Base-by-base conservation (phyloP, 73 alveolate species). In the Blepharisma stoltei region DNA sequence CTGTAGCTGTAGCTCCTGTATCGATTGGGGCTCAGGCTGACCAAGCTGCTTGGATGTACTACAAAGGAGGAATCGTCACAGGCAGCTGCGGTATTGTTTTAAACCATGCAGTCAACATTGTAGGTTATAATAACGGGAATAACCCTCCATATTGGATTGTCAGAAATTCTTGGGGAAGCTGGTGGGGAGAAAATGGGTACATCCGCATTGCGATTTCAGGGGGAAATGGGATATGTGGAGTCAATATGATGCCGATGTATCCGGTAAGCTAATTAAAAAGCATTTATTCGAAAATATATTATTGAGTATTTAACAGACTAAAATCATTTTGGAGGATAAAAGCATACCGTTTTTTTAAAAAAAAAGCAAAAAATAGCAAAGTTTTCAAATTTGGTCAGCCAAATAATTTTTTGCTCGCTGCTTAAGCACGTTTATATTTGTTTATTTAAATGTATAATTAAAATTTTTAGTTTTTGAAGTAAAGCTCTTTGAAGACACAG, bases 151-250 rank as follows among this genome's bases (percentile, higher is more conserved):
- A 18, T 25, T 83, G 75, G 71, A 84, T 47, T 6, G 46, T 84
- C 11, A 84, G 54, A 67, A 84, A 84, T 75, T 80, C 87, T 5
- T 84, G 91, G 91, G 88, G 91, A 67, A 45, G 49, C 7, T 32
- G 44, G 21, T 84, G 91, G 91, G 91, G 88, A 47, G 88, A 81
- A 27, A 8, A 70, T 23, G 91, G 91, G 21, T 84, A 67, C 45
- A 81, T 84, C 48, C n/a, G 78, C 9, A 54, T 84, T 6, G 73
- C 55, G 14, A 60, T 60, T 25, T 8, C 46, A 9, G 48, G 46
- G 14, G 73, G 73, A 60, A 14, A 14, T 14, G 73, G 73, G 46
- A 60, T 38, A 18, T 60, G 73, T 38, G 73, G 73, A 20, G 46
- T 60, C 11, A n/a, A 60, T n/a, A 14, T 60, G 37, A 18, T 18